phyloP scores from a whole-genome alignment of 306 rosid species.

The Hippophae gyantsensis region DNA sequence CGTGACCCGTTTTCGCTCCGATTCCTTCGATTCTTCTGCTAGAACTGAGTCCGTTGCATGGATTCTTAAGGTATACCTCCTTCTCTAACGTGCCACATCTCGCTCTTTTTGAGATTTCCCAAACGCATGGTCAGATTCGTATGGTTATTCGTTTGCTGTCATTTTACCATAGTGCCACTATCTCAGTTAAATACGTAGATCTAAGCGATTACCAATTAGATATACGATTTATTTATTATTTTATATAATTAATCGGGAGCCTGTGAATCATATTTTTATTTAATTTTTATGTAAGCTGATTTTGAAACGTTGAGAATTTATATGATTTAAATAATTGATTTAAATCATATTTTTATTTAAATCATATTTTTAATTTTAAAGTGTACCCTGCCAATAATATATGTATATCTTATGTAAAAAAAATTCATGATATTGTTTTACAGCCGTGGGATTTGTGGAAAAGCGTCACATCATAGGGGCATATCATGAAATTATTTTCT shows the following conservation, averaged over 20 bases:
- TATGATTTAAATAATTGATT: too few species aligned
- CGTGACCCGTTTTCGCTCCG: conserved; percentile 51
- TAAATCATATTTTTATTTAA: too few species aligned
- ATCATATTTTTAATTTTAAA: background rate
- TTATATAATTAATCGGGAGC: too few species aligned
- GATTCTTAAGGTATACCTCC: conserved; percentile 72
- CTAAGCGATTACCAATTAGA: background rate
- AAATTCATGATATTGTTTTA: background rate
- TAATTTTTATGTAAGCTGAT: too few species aligned
- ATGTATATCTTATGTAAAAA: too few species aligned
- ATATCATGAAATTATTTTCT: too few species aligned
- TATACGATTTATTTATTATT: background rate
- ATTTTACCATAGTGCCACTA: conserved; percentile 6
- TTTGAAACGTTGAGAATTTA: too few species aligned
- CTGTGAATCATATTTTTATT: too few species aligned
- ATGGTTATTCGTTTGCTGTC: background rate
- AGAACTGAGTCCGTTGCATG: conserved; percentile 84
- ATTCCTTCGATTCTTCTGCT: conserved; percentile 53
- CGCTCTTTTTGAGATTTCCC: background rate
- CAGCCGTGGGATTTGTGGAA: conserved; percentile 8
- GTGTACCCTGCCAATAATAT: background rate
- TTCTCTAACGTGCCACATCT: background rate
- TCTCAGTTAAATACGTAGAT: background rate
- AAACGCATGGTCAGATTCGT: too few species aligned
- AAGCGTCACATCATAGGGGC: too few species aligned